Evolutionary conservation across 2,329 filamentous ascomycete species (phyloP), one percentile per base, ranked within the genome.

Genomic region (Acarospora socialis): DNA sequence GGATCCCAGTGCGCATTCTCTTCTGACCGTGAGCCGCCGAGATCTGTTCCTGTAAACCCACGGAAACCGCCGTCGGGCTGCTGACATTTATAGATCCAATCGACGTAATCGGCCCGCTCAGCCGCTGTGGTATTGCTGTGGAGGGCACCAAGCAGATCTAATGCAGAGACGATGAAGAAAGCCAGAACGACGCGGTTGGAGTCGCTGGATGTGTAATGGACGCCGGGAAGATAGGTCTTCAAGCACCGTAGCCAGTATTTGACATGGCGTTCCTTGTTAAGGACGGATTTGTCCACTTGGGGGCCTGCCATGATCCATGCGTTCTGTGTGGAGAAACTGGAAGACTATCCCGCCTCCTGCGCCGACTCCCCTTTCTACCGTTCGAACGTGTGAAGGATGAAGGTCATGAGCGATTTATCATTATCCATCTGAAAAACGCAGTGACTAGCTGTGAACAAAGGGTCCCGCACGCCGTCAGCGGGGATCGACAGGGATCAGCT

Each of bases 211-310:
- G 81, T 92, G 61, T 95, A 98, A n/a, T n/a, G n/a, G 40, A 73
- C 67, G 27, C 75, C 68, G 0, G 90, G 90, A 5, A 98, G 73
- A 39, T 78, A 69, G 15, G 77, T 78, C 52, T 78, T 79, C 42
- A 90, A 69, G 53, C 87, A 94, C 51, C 86, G 77, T 43, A 84
- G 72, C 77, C 86, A 98, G 68, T 94, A 98, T 51, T 79, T 82
- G 51, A 90, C 64, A 54, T 98, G 90, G 35, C 66, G 69, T 28
- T 70, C 62, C 36, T 65, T 71, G 49, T 79, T 61, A 39, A 80
- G 57, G 26, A 3, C 15, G 50, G 44, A 3, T 54, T 47, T 27
- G 49, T 43, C 32, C n/a, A n/a, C n/a, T 12, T 14, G 14, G 15
- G 28, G 27, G 9, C n/a, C 30, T 17, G 15, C 29, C 22, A 21